These are phyloP conservation scores for Fusarium circinatum DNA, from an alignment of 2,329 filamentous ascomycete genomes.

Conservation along the genomic window DNA sequence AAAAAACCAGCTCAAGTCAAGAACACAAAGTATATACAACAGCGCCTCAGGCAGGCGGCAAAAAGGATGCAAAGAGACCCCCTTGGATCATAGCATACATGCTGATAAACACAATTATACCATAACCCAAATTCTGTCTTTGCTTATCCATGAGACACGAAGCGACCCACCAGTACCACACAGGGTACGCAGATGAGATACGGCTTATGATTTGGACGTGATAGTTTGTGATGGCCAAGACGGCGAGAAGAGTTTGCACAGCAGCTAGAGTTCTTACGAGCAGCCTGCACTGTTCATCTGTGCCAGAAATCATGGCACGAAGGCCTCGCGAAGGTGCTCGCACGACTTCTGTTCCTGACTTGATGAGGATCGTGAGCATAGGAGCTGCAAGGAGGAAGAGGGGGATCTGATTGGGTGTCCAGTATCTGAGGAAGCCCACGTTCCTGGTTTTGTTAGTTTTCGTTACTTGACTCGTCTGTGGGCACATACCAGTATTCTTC, in stretches of 20 bases:
- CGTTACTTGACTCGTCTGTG: background rate
- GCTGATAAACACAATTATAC: slow-evolving; percentile 73
- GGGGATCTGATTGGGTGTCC: slow-evolving; percentile 86
- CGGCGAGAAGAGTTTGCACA: slow-evolving; percentile 76
- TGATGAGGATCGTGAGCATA: slow-evolving; percentile 71
- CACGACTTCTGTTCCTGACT: slow-evolving; percentile 64
- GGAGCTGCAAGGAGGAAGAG: slow-evolving; percentile 87
- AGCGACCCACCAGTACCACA: slow-evolving; percentile 89
- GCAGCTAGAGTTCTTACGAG: slow-evolving; percentile 70
- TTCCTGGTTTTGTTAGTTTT: slow-evolving; percentile 68
- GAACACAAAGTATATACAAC: background rate
- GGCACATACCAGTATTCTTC: slow-evolving; percentile 82
- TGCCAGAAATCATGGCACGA: background rate
- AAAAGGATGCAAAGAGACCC: slow-evolving; percentile 85
- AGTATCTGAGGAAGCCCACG: slow-evolving; percentile 88
- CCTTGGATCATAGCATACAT: slow-evolving; percentile 87
- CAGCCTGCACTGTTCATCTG: slow-evolving; percentile 27
- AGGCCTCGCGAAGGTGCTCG: slow-evolving; percentile 32
- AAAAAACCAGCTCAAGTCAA: background rate
- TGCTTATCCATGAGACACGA: slow-evolving; percentile 52
- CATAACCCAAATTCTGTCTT: slow-evolving; percentile 47
- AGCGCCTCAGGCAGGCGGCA: slow-evolving; percentile 78
- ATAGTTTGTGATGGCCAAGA: slow-evolving; percentile 79
- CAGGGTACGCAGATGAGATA: slow-evolving; percentile 85
- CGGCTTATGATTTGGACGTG: slow-evolving; percentile 96